Conservation (phyloP, 1,139 yeast genomes). For the Saccharomyces pastorianus region DNA sequence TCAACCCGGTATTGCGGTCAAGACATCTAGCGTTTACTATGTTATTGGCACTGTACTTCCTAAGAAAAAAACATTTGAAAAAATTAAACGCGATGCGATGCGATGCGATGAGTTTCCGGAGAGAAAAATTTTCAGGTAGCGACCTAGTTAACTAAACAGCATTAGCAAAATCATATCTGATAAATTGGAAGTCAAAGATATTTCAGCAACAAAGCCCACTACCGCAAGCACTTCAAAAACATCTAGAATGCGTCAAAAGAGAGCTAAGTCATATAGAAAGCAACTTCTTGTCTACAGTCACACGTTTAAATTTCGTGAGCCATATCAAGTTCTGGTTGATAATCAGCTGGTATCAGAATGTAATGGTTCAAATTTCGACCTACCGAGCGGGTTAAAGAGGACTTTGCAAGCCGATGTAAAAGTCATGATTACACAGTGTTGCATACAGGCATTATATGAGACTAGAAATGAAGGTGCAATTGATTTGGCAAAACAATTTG, state of each 20-base stretch:
- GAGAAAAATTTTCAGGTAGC: not conserved
- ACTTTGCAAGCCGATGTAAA: slow-evolving; percentile 82
- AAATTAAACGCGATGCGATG: not conserved
- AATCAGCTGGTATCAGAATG: slow-evolving; percentile 66
- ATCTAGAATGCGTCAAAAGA: slow-evolving; percentile 74
- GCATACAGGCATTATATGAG: slow-evolving; percentile 76
- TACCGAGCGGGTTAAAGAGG: slow-evolving; percentile 64
- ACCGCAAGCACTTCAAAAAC: not conserved
- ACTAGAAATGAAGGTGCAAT: slow-evolving; percentile 68
- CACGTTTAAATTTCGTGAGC: slow-evolving; percentile 87
- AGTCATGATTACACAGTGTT: slow-evolving; percentile 95
- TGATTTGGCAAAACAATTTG: slow-evolving; percentile 69
- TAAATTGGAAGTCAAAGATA: not conserved
- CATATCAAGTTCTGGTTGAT: slow-evolving; percentile 83
- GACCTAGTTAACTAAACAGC: not conserved
- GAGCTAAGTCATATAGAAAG: slow-evolving; percentile 90
- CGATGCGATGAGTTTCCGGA: not conserved
- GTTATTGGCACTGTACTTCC: rapidly evolving
- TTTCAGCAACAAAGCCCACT: not conserved
- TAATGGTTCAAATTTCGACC: slow-evolving; percentile 58
- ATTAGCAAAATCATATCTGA: not conserved
- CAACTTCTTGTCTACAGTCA: slow-evolving; percentile 79
- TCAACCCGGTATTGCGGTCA: not conserved
- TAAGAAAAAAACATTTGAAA: too few species aligned
- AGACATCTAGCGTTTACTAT: rapidly evolving